A percentile compares a stretch with the other conserved stretches of the same genome.
Conservation (phyloP, 2,329 filamentous ascomycete species). For the Epicoccum nigrum region DNA sequence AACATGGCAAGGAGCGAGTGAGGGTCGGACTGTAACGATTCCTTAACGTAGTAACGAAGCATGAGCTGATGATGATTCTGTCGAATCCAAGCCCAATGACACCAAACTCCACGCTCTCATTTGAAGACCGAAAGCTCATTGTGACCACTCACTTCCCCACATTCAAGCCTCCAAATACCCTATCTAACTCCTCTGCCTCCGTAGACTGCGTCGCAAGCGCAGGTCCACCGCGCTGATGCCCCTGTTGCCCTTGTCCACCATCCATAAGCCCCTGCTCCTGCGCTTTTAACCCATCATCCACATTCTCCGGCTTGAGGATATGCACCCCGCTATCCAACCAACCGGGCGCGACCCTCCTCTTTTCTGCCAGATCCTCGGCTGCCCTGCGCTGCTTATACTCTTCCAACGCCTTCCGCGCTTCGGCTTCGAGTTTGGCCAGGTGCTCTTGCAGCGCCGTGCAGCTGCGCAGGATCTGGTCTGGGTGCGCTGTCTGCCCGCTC, state of each 20-base stretch:
- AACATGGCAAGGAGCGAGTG: background rate
- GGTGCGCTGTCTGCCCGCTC: conserved; percentile 78
- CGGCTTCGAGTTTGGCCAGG: conserved; percentile 70
- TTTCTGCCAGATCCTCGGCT: conserved; percentile 75
- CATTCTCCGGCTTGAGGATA: conserved; percentile 69
- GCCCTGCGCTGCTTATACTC: conserved; percentile 72
- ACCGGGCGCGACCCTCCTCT: conserved; percentile 77
- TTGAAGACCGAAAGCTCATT: background rate
- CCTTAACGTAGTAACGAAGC: background rate
- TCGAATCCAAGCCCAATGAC: background rate
- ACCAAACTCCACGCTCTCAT: conserved; percentile 12
- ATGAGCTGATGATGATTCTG: background rate
- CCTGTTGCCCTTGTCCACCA: conserved; percentile 19
- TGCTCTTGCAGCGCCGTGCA: conserved; percentile 80
- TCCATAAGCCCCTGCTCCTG: conserved; percentile 52
- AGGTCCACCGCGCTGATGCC: conserved; percentile 2
- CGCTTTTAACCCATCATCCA: conserved; percentile 55
- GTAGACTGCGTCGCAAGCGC: conserved; percentile 49
- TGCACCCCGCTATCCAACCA: conserved; percentile 74
- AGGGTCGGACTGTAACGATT: background rate
- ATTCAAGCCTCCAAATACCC: conserved; percentile 71
- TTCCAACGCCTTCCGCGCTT: conserved; percentile 70
- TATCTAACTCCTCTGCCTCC: conserved; percentile 64
- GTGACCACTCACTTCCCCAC: conserved; percentile 4
- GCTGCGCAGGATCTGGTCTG: conserved; percentile 81